Conservation (phyloP, 345 rosid genomes). For the Erysimum cheiranthoides region DNA sequence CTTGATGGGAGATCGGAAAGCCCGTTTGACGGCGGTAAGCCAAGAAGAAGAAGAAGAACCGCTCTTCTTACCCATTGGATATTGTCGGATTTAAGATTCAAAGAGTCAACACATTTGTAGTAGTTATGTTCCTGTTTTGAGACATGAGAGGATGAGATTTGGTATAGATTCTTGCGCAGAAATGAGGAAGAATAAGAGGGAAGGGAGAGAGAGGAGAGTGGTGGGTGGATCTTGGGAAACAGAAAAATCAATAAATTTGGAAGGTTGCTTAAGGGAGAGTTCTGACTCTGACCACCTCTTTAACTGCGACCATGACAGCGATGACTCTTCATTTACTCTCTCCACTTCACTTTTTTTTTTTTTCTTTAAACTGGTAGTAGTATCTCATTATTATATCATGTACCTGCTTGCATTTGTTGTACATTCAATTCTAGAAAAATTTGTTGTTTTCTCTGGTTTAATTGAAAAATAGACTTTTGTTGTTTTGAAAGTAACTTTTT, state of each 20-base stretch:
- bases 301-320: constrained; percentile 48
- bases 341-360: constrained; percentile 24
- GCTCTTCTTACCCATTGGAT: constrained; percentile 68
- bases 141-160: constrained; percentile 36
- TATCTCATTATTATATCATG: background rate
- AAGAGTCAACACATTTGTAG: constrained; percentile 22
- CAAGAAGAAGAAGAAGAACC: constrained; percentile 76
- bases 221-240: constrained; percentile 48
- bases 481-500: background rate
- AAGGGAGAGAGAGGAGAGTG: constrained; percentile 27
- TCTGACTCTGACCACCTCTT: constrained; percentile 46
- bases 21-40: constrained; percentile 88
- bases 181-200: constrained; percentile 3
- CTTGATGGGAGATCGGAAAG: constrained; percentile 81
- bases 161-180: constrained; percentile 24
- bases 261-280: constrained; percentile 42
- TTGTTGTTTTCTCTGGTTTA: background rate
- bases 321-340: constrained; percentile 40
- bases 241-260: constrained; percentile 43
- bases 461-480: background rate
- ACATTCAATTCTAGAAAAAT: background rate
- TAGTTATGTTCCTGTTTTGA: background rate
- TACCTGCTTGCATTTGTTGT: background rate
- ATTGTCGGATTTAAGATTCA: background rate
- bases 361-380: background rate